A percentile compares a stretch with the other conserved stretches of the same genome.
phyloP scores from a whole-genome alignment of 2,329 filamentous ascomycete genomes.

The Xylariaceae sp. region DNA sequence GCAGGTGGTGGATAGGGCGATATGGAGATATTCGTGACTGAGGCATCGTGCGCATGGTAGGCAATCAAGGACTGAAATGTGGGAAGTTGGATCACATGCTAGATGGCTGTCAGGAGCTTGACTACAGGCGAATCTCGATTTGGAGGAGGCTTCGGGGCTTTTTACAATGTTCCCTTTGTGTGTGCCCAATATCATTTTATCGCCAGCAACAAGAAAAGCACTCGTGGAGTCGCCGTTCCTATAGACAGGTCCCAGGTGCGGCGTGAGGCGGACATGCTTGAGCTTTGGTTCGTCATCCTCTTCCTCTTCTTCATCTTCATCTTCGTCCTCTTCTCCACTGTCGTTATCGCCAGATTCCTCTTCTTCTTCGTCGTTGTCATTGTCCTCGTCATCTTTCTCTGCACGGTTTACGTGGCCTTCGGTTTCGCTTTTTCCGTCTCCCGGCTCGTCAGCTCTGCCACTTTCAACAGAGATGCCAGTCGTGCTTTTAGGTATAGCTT shows the following conservation, averaged over 20 bases:
- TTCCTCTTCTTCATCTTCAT: slow-evolving; percentile 71
- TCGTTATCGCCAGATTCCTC: slow-evolving; percentile 45
- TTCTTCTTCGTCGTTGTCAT: slow-evolving; percentile 50
- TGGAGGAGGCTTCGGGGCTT: slow-evolving; percentile 22
- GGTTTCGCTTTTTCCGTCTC: slow-evolving; percentile 42
- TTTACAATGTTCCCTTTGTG: slow-evolving; percentile 95
- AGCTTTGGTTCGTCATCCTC: slow-evolving; percentile 92
- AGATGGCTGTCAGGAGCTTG: slow-evolving; percentile 5
- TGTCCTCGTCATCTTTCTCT: slow-evolving; percentile 71
- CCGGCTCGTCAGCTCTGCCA: slow-evolving; percentile 22
- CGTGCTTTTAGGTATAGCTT: slow-evolving; percentile 11
- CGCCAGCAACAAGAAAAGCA: slow-evolving; percentile 81
- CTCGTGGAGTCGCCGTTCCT: slow-evolving; percentile 94
- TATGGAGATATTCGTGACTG: slow-evolving; percentile 82
- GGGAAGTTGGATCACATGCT: slow-evolving; percentile 74
- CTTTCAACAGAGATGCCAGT: slow-evolving; percentile 9
- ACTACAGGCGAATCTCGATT: neutral
- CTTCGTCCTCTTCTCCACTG: slow-evolving; percentile 52
- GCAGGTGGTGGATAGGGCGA: slow-evolving; percentile 75
- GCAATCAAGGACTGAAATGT: slow-evolving; percentile 75
- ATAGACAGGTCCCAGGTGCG: slow-evolving; percentile 74
- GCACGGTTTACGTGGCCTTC: slow-evolving; percentile 41
- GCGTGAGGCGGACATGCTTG: slow-evolving; percentile 87
- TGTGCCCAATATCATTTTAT: slow-evolving; percentile 96
- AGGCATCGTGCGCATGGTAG: slow-evolving; percentile 91